Evolutionary conservation across 345 rosid species (phyloP).

Genomic region (Lumnitzera littorea): DNA sequence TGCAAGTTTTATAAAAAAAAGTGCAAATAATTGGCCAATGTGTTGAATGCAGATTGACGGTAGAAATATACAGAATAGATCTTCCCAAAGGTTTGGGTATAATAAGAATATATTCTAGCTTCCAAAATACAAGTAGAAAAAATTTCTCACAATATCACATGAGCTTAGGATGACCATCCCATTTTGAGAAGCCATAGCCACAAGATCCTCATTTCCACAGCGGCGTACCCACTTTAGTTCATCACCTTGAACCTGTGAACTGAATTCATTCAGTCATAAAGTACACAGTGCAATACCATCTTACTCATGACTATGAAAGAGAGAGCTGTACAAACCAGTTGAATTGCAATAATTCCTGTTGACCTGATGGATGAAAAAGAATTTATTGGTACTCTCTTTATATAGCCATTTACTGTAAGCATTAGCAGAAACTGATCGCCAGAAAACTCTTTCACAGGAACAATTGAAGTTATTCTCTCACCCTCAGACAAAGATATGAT

Average conservation of each 20-base stretch:
- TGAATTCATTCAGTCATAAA: conserved; percentile 9
- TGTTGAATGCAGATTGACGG: no score
- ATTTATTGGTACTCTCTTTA: conserved; percentile 88
- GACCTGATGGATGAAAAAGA: conserved; percentile 82
- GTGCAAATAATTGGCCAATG: no score
- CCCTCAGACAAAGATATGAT: conserved; percentile 79
- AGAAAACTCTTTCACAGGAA: conserved; percentile 79
- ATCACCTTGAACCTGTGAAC: conserved; percentile 80
- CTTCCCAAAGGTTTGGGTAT: no score
- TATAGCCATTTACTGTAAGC: conserved; percentile 95
- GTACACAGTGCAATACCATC: background rate
- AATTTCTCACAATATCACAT: conserved; percentile 58
- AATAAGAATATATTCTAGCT: background rate
- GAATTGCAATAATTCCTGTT: conserved; percentile 95
- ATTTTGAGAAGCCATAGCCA: conserved; percentile 94
- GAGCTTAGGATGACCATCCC: conserved; percentile 88
- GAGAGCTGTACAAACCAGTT: conserved; percentile 52
- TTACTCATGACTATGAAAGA: background rate
- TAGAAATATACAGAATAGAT: no score
- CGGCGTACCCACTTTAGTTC: conserved; percentile 90
- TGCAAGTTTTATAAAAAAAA: no score
- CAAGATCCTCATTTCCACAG: conserved; percentile 80
- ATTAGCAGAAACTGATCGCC: conserved; percentile 78
- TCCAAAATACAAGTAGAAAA: background rate
- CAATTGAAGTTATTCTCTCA: conserved; percentile 93